Base-by-base conservation (phyloP, 108 stramenopile genomes). In the Nitzschia putrida region DNA sequence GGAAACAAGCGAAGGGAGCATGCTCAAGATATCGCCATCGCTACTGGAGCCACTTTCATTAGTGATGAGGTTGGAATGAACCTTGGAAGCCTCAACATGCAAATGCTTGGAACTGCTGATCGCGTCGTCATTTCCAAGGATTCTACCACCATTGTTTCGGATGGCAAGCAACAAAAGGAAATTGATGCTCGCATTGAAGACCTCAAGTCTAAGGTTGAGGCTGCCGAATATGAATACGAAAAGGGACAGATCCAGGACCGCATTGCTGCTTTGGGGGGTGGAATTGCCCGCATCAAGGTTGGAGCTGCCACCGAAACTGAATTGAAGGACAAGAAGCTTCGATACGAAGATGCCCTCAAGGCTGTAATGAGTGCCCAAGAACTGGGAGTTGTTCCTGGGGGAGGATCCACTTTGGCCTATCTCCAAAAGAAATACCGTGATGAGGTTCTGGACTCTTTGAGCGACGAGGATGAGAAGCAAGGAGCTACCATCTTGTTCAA, bases 251-350 rank as follows among this genome's bases (percentile, higher is more conserved):
- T 89, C 68, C 80, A 83, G 38, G 96, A 98, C 65, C 93, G 97
- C 41, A 89, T 98, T 52, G 96, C 97, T 25, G 90, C 97, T 13
- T 86, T 98, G 21, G 97, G 97, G 0, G 97, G 97, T 38, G 97
- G 97, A 42, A 97, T 97, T 72, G 96, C 96, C 41, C 83, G 96
- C 22, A 98, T 98, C 79, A 98, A 98, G 91, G 93, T 98, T 40
- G 97, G 97, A 44, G 97, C 97, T 13, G 97, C 97, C 18, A 98
- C 97, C 20, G 97, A 98, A 83, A 98, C 97, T 12, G 97, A 98
- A 75, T 76, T 98, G 49, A 98, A 97, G 92, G 97, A 98, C 77
- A 98, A 98, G 89, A 97, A 97, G 83, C 91, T 98, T 25, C 87
- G 97, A 41, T 97, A 97, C 77, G 97, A 97, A 66, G 97, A 96